Percentiles rank a stretch among this genome's conserved stretches.
Conservation (phyloP, 768 basidiomycete species). For the Myochromella boudieri region DNA sequence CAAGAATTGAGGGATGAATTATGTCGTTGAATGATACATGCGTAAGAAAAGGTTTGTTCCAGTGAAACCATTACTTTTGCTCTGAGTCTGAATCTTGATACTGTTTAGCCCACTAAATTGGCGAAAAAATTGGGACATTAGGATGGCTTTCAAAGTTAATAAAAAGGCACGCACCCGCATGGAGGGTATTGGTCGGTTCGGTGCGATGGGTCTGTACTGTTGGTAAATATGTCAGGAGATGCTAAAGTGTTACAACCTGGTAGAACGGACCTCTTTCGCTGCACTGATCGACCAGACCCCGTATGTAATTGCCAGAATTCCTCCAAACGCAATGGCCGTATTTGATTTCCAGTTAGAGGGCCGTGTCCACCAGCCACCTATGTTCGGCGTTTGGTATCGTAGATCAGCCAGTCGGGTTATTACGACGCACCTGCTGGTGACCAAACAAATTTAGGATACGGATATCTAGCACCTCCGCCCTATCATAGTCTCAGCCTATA, state of each 20-base stretch:
- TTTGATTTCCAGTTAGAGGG: constrained; percentile 89
- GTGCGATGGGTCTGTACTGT: constrained; percentile 60
- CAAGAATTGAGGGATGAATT: too few species aligned
- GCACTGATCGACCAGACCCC: constrained; percentile 72
- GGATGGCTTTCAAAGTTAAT: background rate
- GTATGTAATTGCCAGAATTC: constrained; percentile 67
- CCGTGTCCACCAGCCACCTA: constrained; percentile 95
- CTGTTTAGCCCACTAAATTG: constrained; percentile 35
- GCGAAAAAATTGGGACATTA: background rate
- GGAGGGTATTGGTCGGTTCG: constrained; percentile 74
- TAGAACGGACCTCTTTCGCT: constrained; percentile 67
- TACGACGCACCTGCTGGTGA: constrained; percentile 73
- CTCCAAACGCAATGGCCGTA: constrained; percentile 71
- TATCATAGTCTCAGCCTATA: constrained; percentile 26
- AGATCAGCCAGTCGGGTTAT: constrained; percentile 6
- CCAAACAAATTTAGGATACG: constrained; percentile 95
- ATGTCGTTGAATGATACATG: too few species aligned
- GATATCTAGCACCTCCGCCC: constrained; percentile 87
- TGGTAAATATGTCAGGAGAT: constrained; percentile 1
- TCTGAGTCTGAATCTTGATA: constrained; percentile 22
- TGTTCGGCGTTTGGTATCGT: constrained; percentile 1
- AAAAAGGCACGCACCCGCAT: constrained; percentile 55
- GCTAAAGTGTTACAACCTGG: background rate
- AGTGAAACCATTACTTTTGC: constrained; percentile 9
- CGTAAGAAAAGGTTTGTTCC: constrained; percentile 6